Evolutionary conservation across 495 filamentous ascomycete species (phyloP), one percentile per base, ranked within the genome.

Genomic region (Delitschia confertaspora): DNA sequence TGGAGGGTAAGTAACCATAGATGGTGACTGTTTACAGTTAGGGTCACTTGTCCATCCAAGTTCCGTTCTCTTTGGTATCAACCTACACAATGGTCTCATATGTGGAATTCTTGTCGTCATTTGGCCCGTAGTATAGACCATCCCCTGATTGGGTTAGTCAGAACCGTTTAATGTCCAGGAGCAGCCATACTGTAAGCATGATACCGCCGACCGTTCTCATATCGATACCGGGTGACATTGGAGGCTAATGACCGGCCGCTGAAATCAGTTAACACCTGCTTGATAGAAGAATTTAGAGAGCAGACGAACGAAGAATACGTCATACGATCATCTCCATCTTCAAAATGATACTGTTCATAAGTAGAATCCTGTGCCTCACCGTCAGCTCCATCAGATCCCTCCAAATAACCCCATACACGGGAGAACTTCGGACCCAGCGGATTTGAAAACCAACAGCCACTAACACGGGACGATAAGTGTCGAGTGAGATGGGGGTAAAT

Each of bases 151-250:
- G 7, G 18, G 30, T 43, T 13, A 37, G 32, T 8, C 0, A 4
- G 21, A 7, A 3, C 30, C 25, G 32, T 17, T 27, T 7, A 22
- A 26, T 26, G 29, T 21, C 17, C 0, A 33, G n/a, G 4, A 22
- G 10, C 17, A 9, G 29, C 30, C 55, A 16, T 39, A 55, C 55
- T 46, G 33, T 39, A 62, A n/a, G 54, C 56, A 23, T 62, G 60
- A 38, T 62, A 62, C 18, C 55, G 25, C 21, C 58, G 38, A 5
- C 60, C 58, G 35, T 60, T 60, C 36, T 62, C 58, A 40, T 60
- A 57, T 13, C 55, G 51, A 39, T 60, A 62, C 29, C 33, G 27
- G 4, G 56, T 61, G 2, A 56, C 49, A n/a, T 25, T 55, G 3
- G 53, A 43, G 10, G 56, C 59, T n/a, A 62, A 23, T 4, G 46